Evolutionary conservation across 768 basidiomycete genomes (phyloP), one percentile per base, ranked within the genome.

Genomic region (Termitomyces sp.): DNA sequence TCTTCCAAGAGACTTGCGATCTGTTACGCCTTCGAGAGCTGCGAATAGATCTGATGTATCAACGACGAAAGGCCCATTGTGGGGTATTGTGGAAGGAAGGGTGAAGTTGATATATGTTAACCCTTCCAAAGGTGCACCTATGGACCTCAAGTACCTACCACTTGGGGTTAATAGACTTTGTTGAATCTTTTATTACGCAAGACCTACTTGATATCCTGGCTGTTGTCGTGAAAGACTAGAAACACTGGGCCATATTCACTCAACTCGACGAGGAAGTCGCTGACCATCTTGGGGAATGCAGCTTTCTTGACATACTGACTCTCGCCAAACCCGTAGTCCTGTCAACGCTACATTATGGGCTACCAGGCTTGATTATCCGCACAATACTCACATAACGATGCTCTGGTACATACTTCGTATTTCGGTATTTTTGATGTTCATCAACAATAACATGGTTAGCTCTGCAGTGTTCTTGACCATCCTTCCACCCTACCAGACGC

Each of bases 171-270:
- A 40, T 19, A 12, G 12, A 19, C 38, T 40, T 8, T 12, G 8
- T n/a, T 3, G 12, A 7, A 15, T 26, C 11, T 11, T 2, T 3
- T 3, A 26, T 19, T 31, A n/a, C 38, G 38, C 37, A 49, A 10
- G 7, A 56, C 73, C 43, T 45, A 89, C 87, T 88, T 89, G 69
- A 93, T 77, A 69, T 95, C 92, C 60, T 87, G 83, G 56, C 71
- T 79, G 48, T 80, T 75, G 67, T 91, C 90, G 67, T 95, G 93
- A 67, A 94, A 90, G 12, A 94, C 79, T 43, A 94, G 77, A 66
- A 85, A 91, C 17, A 93, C 69, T 0, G 89, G 86, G 3, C 87
- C 87, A 23, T 70, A 62, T 15, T 67, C 58, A 12, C 66, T 59
- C 50, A 81, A 67, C 3, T 67, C 58, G 2, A 67, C 60, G 50